Base-by-base conservation (phyloP, 345 rosid genomes). In the Adansonia digitata region DNA sequence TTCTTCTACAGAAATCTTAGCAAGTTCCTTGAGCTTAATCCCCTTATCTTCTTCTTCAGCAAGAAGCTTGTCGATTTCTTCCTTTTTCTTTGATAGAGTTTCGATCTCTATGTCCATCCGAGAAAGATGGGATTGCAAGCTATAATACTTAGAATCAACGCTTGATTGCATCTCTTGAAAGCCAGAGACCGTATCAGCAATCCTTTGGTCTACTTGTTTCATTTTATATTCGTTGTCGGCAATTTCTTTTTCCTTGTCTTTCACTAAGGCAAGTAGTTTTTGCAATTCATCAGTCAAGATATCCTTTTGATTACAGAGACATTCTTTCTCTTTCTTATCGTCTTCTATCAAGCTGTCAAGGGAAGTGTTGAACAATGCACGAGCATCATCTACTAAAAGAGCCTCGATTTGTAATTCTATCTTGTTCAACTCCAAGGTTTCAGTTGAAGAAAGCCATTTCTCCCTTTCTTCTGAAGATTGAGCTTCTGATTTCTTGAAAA, bases 381-480 rank as follows among this genome's bases (percentile, higher is more conserved):
- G 83, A 67, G 92, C 88, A 22, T 89, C 92, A 75, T 79, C 84
- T 48, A 91, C 85, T 53, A 91, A 59, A 45, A 82, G 82, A 2
- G 91, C 87, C 77, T 87, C 85, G 31, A 94, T 88, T 79, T 86
- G 91, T 62, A 90, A 73, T 75, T 90, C 92, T 5, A 94, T 78
- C 86, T 86, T 91, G 70, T 78, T 84, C 48, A 80, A 86, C 78
- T 89, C 94, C 74, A 89, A 79, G 74, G 88, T 83, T 84, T 88
- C 95, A 53, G 74, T 79, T 20, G 85, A 86, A 27, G 89, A 91
- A 71, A 85, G 74, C 95, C 97, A 91, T 74, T 79, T 81, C 24
- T 69, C 89, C 79, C 81, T 82, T 82, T 88, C 86, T 74, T 86
- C 80, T 24, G 83, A 75, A 75, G 82, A 82, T 48, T 77, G 76